These are phyloP conservation scores for Crucihimalaya himalaica DNA, from an alignment of 345 rosid species.

Conservation along the genomic window DNA sequence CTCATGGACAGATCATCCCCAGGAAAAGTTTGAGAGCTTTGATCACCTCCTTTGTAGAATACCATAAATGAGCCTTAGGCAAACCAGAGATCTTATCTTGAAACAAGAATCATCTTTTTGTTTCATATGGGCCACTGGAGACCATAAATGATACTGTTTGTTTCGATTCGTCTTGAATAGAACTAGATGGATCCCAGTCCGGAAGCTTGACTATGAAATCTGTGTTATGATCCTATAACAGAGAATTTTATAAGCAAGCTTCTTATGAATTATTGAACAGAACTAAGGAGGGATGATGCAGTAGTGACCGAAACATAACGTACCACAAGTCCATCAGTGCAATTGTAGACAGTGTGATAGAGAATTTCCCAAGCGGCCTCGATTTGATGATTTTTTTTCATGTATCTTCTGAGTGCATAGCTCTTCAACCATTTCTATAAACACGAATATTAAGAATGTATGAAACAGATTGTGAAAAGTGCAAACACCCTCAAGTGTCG, in stretches of 20 bases:
- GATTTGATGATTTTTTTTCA: slow-evolving; percentile 57
- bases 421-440: slow-evolving; percentile 80
- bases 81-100: slow-evolving; percentile 47
- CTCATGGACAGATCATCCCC: slow-evolving; percentile 68
- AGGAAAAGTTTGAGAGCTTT: slow-evolving; percentile 68
- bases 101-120: slow-evolving; percentile 66
- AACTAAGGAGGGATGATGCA: slow-evolving; percentile 11
- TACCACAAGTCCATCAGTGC: slow-evolving; percentile 82
- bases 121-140: slow-evolving; percentile 35
- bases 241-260: slow-evolving; percentile 10
- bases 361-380: slow-evolving; percentile 87
- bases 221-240: slow-evolving; percentile 82
- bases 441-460: not conserved
- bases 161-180: slow-evolving; percentile 37
- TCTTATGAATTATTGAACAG: not conserved
- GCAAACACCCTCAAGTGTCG: slow-evolving; percentile 1
- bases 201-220: slow-evolving; percentile 93
- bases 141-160: slow-evolving; percentile 37
- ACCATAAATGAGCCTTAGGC: slow-evolving; percentile 90
- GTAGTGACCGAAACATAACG: slow-evolving; percentile 36
- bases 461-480: not conserved
- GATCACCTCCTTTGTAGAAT: slow-evolving; percentile 59
- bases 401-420: slow-evolving; percentile 78
- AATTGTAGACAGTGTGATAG: slow-evolving; percentile 77
- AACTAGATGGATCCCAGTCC: slow-evolving; percentile 79